phyloP scores from a whole-genome alignment of 192 early-diverging fungal genomes.

The Entophlyctis luteolus region DNA sequence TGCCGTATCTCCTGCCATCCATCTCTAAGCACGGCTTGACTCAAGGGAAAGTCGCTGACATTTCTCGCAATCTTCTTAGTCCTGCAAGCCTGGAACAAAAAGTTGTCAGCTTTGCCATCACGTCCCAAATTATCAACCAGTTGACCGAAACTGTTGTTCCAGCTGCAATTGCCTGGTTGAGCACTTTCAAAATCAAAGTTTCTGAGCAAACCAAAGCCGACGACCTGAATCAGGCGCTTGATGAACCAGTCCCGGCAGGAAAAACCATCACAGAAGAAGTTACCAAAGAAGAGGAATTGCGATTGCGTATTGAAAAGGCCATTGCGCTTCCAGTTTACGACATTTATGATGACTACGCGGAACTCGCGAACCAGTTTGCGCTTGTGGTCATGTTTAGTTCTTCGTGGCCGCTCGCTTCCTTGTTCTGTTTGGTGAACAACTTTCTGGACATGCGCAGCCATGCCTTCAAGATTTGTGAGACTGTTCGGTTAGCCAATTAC shows the following conservation, averaged over 20 bases:
- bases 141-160: constrained; percentile 73
- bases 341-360: constrained; percentile 84
- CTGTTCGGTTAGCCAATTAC: constrained; percentile 20
- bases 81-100: constrained; percentile 54
- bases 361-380: constrained; percentile 92
- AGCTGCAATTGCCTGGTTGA: constrained; percentile 35
- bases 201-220: constrained; percentile 29
- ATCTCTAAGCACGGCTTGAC: constrained; percentile 3
- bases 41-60: constrained; percentile 13
- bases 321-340: constrained; percentile 69
- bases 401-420: constrained; percentile 78
- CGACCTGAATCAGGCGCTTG: background rate
- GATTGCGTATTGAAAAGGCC: constrained; percentile 56
- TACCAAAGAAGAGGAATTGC: constrained; percentile 31
- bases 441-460: constrained; percentile 87
- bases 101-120: constrained; percentile 75
- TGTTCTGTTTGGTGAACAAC: constrained; percentile 83
- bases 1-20: constrained; percentile 37
- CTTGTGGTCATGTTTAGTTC: constrained; percentile 80
- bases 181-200: background rate
- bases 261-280: background rate
- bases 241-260: background rate
- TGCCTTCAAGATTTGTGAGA: constrained; percentile 80
- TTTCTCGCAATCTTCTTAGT: constrained; percentile 49
- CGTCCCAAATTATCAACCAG: constrained; percentile 76